phyloP scores from a whole-genome alignment of 441 rosid genomes.

The Populus hybrid region DNA sequence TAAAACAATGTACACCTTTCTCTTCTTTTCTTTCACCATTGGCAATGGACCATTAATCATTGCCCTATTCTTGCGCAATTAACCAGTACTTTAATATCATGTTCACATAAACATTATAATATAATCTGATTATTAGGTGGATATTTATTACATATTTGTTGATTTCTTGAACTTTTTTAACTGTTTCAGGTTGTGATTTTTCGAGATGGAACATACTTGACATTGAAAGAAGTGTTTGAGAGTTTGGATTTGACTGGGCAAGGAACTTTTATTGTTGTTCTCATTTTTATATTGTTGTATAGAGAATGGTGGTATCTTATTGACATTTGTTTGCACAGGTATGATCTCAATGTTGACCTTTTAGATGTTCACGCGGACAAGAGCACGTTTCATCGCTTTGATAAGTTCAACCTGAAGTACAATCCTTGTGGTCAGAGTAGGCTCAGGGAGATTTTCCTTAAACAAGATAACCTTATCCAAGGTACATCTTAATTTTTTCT shows the following conservation, averaged over 20 bases:
- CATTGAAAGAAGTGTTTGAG: conserved; percentile 94
- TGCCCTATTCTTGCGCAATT: not conserved
- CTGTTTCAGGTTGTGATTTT: conserved; percentile 88
- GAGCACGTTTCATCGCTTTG: conserved; percentile 99
- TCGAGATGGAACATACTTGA: conserved; percentile 96
- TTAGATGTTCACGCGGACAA: conserved; percentile 99
- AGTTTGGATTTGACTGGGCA: conserved; percentile 97
- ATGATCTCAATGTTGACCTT: conserved; percentile 96
- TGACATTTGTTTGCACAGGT: conserved; percentile 43
- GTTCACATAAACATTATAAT: not conserved
- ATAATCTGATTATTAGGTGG: not conserved
- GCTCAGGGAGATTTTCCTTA: conserved; percentile 98
- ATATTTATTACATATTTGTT: not conserved
- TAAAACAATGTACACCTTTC: not conserved
- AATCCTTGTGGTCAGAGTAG: conserved; percentile 99
- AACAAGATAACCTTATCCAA: conserved; percentile 99
- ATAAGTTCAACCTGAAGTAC: conserved; percentile 97
- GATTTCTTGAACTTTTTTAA: conserved; percentile 2
- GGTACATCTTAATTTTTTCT: conserved; percentile 38
- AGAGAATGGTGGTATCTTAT: conserved; percentile 1
- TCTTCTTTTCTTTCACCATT: not conserved
- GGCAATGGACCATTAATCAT: too few relatives aligned
- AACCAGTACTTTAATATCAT: not conserved
- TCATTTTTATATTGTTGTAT: conserved; percentile 6
- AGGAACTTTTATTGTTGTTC: conserved; percentile 3